Conservation (phyloP, 2,329 filamentous ascomycete species). For the Coniochaeta hoffmannii region DNA sequence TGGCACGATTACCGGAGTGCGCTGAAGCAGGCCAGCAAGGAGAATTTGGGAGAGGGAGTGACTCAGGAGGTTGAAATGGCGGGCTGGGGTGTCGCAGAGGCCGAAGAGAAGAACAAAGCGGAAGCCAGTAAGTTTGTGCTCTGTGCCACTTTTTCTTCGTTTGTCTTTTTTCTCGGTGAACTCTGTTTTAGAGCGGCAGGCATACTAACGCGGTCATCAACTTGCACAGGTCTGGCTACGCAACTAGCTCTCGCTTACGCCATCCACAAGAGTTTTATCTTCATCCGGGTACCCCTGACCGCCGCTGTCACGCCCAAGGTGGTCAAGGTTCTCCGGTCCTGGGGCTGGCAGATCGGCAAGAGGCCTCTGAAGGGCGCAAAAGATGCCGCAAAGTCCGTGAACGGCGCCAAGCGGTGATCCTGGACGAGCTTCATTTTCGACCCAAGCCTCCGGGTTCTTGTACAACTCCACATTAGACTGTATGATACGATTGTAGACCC, state of each 20-base stretch:
- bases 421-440: neutral
- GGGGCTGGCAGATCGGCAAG: constrained; percentile 95
- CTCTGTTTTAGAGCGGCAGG: neutral
- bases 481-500: neutral
- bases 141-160: neutral
- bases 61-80: constrained; percentile 42
- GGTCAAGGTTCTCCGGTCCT: constrained; percentile 77
- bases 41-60: constrained; percentile 34
- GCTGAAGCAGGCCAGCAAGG: constrained; percentile 36
- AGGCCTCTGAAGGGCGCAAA: constrained; percentile 26
- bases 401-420: constrained; percentile 6
- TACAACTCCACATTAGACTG: neutral
- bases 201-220: constrained; percentile 8
- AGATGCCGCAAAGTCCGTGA: constrained; percentile 11
- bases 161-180: neutral
- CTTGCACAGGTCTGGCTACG: constrained; percentile 53
- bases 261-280: constrained; percentile 97
- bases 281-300: constrained; percentile 86
- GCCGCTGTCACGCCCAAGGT: constrained; percentile 88
- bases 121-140: constrained; percentile 62
- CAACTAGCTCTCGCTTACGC: constrained; percentile 91
- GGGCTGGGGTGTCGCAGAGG: constrained; percentile 56
- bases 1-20: constrained; percentile 43
- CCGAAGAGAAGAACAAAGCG: constrained; percentile 50
- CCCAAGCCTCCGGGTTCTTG: neutral